Evolutionary conservation across 2,329 filamentous ascomycete species (phyloP).

Genomic region (Aspergillus candidus): DNA sequence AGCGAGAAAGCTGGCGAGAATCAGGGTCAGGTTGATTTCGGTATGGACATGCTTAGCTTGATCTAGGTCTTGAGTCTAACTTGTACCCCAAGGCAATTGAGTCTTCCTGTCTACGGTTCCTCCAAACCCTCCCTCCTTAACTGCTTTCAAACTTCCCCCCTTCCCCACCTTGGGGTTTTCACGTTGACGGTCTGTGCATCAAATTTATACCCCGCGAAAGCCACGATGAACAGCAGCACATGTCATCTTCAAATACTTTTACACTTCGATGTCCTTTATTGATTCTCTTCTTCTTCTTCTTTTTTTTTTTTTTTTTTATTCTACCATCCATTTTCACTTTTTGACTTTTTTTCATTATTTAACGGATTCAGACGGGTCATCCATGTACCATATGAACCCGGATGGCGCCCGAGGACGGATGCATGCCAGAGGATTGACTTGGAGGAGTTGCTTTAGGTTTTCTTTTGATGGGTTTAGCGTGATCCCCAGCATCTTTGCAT

Average conservation of each 20-base stretch:
- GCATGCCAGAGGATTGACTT: slow-evolving; percentile 10
- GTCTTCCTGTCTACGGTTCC: too few relatives aligned
- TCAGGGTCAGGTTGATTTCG: neutral
- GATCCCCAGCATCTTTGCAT: too few relatives aligned
- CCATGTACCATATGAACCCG: slow-evolving; percentile 6
- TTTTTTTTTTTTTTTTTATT: neutral
- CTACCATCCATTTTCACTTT: slow-evolving; percentile 2
- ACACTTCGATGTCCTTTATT: slow-evolving; percentile 2
- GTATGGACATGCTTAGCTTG: neutral
- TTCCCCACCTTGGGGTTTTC: too few relatives aligned
- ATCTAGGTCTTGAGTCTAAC: neutral
- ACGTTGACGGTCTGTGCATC: too few relatives aligned
- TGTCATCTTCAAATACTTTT: slow-evolving; percentile 1
- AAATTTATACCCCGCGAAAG: neutral
- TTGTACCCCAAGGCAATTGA: neutral
- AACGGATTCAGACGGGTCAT: slow-evolving; percentile 6
- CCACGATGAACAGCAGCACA: neutral
- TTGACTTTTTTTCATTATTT: slow-evolving; percentile 6
- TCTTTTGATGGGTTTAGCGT: neutral
- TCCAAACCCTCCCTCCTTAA: too few relatives aligned
- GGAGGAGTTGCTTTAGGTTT: slow-evolving; percentile 11
- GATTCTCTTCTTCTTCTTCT: neutral
- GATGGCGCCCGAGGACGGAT: slow-evolving; percentile 4
- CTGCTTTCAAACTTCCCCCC: too few relatives aligned
- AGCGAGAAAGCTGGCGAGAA: slow-evolving; percentile 4